Conservation (phyloP, 2,329 filamentous ascomycete species). For the Sporothrix pallida region DNA sequence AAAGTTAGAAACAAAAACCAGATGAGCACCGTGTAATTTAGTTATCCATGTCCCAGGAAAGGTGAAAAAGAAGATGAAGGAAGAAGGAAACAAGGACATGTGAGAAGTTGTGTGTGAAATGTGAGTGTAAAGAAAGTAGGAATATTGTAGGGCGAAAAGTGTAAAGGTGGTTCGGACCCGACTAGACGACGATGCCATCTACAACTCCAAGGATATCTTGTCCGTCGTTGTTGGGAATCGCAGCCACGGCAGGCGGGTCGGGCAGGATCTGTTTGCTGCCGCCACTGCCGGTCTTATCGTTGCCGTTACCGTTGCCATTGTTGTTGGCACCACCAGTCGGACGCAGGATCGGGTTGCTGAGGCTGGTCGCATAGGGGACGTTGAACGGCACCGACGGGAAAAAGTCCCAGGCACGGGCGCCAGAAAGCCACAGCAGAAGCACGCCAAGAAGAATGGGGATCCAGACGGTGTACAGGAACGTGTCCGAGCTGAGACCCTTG, state of each 20-base stretch:
- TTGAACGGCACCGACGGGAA: conserved; percentile 37
- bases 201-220: conserved; percentile 25
- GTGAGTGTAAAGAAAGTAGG: not conserved
- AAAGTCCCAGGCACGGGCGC: conserved; percentile 36
- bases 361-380: conserved; percentile 38
- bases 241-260: conserved; percentile 25
- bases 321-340: conserved; percentile 12
- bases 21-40: conserved; percentile 7
- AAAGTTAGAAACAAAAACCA: not conserved
- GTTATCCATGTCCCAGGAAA: conserved; percentile 17
- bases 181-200: conserved; percentile 23
- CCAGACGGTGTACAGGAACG: conserved; percentile 71
- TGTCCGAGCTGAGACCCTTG: conserved; percentile 67
- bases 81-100: conserved; percentile 4
- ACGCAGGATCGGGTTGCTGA: conserved; percentile 31
- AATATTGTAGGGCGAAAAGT: not conserved
- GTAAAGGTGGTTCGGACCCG: not conserved
- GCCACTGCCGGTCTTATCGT: not conserved
- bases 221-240: conserved; percentile 11
- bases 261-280: conserved; percentile 26
- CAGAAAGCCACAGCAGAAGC: conserved; percentile 38
- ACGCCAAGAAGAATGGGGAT: conserved; percentile 38
- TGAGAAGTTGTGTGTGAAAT: not conserved
- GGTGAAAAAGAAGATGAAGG: not conserved
- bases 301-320: conserved; percentile 1